Base-by-base conservation (phyloP, 1,284 basidiomycete species). In the Ceratobasidium sp. region DNA sequence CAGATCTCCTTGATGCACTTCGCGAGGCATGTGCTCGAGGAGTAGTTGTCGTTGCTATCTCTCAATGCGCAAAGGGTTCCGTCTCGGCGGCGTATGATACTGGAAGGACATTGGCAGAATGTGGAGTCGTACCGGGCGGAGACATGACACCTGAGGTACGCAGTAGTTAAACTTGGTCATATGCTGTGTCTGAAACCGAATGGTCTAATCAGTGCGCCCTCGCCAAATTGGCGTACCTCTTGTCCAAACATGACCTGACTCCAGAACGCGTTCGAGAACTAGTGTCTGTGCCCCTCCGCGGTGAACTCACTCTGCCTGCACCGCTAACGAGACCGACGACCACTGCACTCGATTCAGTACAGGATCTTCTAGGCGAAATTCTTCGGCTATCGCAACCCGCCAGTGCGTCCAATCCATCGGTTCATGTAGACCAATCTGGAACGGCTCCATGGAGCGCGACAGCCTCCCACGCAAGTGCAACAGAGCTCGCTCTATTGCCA, bases 141-240 rank as follows among this genome's bases (percentile, higher is more conserved):
- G 94, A 97, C 77, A 96, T 97, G 94, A 96, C 95, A 1, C 92
- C 93, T 13, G 94, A 97, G 85, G 93, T 92, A 72, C 73, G 78
- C 67, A 32, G 15, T 13, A 29, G 13, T 29, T 12, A 12, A n/a
- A 29, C 47, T 25, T 29, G 53, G 20, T 3, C 35, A 27, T 20
- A 31, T 22, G 8, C 17, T 32, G 47, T 25, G 8, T 2, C 27
- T 29, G 32, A 50, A 6, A 7, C 40, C 45, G 32, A 52, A 6
- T 69, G 68, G 31, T 10, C 13, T 35, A 25, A 49, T 3, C 72
- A 94, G 90, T 93, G 93, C 73, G 93, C 94, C 6, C 84, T 96
- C 35, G 86, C 92, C 12, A 97, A 97, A 79, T 83, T 97, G 8
- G 86, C 89, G 52, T 97, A 97, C 75, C 84, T 97, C 7, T 84